These are phyloP conservation scores for Phylloporus arenicola DNA, from an alignment of 768 basidiomycete genomes.

Conservation along the genomic window DNA sequence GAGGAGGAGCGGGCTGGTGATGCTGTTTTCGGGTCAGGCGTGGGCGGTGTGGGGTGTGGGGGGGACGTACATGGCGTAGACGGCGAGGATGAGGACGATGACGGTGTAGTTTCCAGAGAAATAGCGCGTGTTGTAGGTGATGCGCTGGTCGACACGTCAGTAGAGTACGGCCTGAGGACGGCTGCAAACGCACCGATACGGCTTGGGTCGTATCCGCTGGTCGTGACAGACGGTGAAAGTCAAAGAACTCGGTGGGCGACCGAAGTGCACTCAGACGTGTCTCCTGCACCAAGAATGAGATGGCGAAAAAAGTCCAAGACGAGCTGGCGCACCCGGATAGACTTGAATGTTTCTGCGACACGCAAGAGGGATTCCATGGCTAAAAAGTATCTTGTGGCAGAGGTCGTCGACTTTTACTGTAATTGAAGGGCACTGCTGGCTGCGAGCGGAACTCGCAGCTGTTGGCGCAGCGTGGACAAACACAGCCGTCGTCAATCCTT, in stretches of 20 bases:
- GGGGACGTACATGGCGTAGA: conserved; percentile 73
- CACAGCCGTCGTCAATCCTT: not conserved
- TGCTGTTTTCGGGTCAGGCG: conserved; percentile 33
- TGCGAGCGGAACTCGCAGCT: not conserved
- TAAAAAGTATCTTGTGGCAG: not conserved
- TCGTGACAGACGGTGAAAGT: conserved; percentile 75
- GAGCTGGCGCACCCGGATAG: conserved; percentile 52
- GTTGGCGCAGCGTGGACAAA: too few relatives aligned
- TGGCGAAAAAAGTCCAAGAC: not conserved
- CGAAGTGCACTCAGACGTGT: conserved; percentile 72
- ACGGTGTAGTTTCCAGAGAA: conserved; percentile 90
- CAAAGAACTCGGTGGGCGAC: conserved; percentile 74
- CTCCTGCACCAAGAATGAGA: conserved; percentile 45
- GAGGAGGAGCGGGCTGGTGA: conserved; percentile 80
- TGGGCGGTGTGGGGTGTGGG: not conserved
- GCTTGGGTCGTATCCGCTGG: conserved; percentile 79
- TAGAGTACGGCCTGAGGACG: too few relatives aligned
- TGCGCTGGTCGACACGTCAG: conserved; percentile 42
- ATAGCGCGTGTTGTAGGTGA: conserved; percentile 92
- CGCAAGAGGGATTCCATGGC: conserved; percentile 64
- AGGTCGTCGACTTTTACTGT: not conserved
- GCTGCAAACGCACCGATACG: conserved; percentile 45
- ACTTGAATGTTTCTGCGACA: conserved; percentile 62
- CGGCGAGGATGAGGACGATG: conserved; percentile 68
- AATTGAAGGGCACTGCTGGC: not conserved